These are phyloP conservation scores for Paxillus ammoniavirescens DNA, from an alignment of 768 basidiomycete genomes.

Conservation along the genomic window DNA sequence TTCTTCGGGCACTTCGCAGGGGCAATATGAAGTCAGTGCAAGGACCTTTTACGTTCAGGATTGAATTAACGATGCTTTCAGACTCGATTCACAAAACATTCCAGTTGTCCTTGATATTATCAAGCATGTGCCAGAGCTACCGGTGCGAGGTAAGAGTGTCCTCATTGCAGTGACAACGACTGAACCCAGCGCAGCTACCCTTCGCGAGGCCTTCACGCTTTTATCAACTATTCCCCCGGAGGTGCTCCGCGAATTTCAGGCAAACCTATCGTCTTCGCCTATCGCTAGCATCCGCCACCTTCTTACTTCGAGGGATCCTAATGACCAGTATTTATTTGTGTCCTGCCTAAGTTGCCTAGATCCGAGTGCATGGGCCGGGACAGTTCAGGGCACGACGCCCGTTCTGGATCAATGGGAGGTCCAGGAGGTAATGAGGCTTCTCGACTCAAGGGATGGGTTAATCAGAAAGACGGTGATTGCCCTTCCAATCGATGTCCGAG, in stretches of 20 bases:
- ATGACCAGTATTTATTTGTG: slow-evolving; percentile 67
- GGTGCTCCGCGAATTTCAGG: slow-evolving; percentile 15
- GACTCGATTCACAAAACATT: slow-evolving; percentile 22
- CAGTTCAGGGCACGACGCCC: slow-evolving; percentile 44
- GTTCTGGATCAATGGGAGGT: slow-evolving; percentile 74
- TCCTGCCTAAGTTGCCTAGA: slow-evolving; percentile 60
- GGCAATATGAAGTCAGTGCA: slow-evolving; percentile 23
- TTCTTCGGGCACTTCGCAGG: slow-evolving; percentile 24
- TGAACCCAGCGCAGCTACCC: slow-evolving; percentile 28
- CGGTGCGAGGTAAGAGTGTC: slow-evolving; percentile 24
- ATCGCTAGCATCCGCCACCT: slow-evolving; percentile 52
- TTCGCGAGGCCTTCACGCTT: slow-evolving; percentile 34
- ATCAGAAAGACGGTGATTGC: slow-evolving; percentile 59
- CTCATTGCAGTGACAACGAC: background rate
- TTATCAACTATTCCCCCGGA: slow-evolving; percentile 25
- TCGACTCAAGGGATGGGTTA: slow-evolving; percentile 56
- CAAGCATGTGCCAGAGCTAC: slow-evolving; percentile 16
- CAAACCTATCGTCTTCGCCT: slow-evolving; percentile 20
- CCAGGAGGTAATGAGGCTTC: slow-evolving; percentile 63
- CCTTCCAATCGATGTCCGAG: background rate
- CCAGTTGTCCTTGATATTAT: slow-evolving; percentile 26
- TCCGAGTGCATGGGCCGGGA: slow-evolving; percentile 68
- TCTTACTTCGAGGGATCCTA: slow-evolving; percentile 54
- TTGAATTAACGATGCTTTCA: slow-evolving; percentile 4
- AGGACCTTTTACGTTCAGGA: background rate